These are phyloP conservation scores for Mortierella sp. DNA, from an alignment of 371 early-diverging fungal species.

Conservation along the genomic window DNA sequence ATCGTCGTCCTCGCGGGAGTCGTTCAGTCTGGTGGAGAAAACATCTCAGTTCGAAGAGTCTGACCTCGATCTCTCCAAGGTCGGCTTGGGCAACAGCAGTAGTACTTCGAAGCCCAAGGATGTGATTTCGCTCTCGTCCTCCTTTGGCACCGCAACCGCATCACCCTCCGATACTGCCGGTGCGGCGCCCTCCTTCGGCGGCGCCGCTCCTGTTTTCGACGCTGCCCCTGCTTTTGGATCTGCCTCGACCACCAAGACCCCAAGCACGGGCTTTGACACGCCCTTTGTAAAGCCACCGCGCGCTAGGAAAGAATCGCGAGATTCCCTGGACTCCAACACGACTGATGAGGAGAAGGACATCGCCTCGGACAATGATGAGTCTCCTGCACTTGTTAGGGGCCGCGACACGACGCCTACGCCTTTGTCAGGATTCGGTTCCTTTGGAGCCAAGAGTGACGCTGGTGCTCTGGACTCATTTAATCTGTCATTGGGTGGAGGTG, in stretches of 20 bases:
- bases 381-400: slow-evolving; percentile 13
- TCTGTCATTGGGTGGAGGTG: slow-evolving; percentile 30
- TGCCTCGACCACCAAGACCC: neutral
- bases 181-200: too few species aligned
- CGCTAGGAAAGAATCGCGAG: slow-evolving; percentile 78
- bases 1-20: slow-evolving; percentile 12
- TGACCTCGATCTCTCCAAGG: slow-evolving; percentile 22
- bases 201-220: too few species aligned
- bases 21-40: slow-evolving; percentile 35
- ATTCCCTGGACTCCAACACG: slow-evolving; percentile 79
- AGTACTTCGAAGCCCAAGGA: too few species aligned
- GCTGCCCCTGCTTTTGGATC: slow-evolving; percentile 12
- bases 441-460: neutral
- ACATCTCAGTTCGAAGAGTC: slow-evolving; percentile 14
- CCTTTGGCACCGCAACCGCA: neutral
- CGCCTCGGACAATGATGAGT: slow-evolving; percentile 13
- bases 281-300: slow-evolving; percentile 63
- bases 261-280: slow-evolving; percentile 16
- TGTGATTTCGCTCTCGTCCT: neutral
- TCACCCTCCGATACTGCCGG: neutral
- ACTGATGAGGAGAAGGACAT: slow-evolving; percentile 50
- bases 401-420: slow-evolving; percentile 9
- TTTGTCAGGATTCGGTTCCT: slow-evolving; percentile 15
- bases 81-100: slow-evolving; percentile 11
- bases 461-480: slow-evolving; percentile 43